A percentile compares a stretch with the other conserved stretches of the same genome.
These are phyloP conservation scores for Candida sakaeoensis DNA, from an alignment of 805 yeast genomes.

Conservation along the genomic window DNA sequence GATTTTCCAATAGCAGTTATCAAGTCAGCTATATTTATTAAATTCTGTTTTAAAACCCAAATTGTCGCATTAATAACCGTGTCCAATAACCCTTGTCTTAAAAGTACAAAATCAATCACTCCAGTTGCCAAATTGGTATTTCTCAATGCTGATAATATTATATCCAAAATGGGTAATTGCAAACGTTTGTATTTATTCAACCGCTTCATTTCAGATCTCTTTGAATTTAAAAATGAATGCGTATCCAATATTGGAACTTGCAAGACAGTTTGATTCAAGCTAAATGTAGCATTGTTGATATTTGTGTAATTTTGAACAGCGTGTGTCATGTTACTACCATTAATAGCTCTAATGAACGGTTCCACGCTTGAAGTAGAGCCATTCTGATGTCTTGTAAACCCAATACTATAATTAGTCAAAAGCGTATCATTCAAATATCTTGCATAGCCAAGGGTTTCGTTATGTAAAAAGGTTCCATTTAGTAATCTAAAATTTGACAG, in stretches of 20 bases:
- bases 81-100: conserved; percentile 18
- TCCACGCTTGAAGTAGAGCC: conserved; percentile 7
- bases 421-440: neutral
- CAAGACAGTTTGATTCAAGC: conserved; percentile 7
- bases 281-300: neutral
- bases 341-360: neutral
- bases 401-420: neutral
- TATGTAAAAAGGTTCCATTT: neutral
- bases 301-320: neutral
- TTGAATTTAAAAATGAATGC: neutral
- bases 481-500: neutral
- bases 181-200: conserved; percentile 8
- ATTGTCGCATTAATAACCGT: conserved; percentile 19
- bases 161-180: conserved; percentile 21
- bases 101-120: conserved; percentile 21
- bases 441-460: neutral
- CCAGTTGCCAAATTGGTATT: conserved; percentile 20
- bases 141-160: conserved; percentile 17
- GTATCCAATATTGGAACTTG: neutral
- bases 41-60: conserved; percentile 16
- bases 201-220: neutral
- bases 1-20: conserved; percentile 23
- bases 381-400: conserved; percentile 4
- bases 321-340: neutral
- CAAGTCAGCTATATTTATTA: conserved; percentile 20